A percentile compares a stretch with the other conserved stretches of the same genome.
Evolutionary conservation across 2,329 filamentous ascomycete species (phyloP).

Genomic region (Colletotrichum sp.): DNA sequence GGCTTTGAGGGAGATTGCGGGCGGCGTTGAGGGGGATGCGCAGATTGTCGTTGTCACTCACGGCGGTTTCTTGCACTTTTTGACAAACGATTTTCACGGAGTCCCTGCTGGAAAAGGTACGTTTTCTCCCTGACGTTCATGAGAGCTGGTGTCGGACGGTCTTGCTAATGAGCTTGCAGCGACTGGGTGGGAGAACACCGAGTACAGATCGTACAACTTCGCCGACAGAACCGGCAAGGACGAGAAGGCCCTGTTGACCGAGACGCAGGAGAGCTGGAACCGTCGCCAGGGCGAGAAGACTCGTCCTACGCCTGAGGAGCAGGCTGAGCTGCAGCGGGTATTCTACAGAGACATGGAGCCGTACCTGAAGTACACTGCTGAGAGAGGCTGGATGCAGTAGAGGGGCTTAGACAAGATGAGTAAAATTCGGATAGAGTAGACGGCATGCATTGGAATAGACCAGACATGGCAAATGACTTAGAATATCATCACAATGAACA

Average conservation of each 20-base stretch:
- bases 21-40: conserved; percentile 49
- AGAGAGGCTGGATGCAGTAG: conserved; percentile 19
- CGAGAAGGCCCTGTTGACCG: conserved; percentile 48
- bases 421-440: not conserved
- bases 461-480: not conserved
- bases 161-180: conserved; percentile 44
- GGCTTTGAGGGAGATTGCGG: conserved; percentile 57
- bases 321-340: conserved; percentile 45
- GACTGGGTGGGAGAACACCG: conserved; percentile 77
- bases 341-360: conserved; percentile 39
- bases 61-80: conserved; percentile 82
- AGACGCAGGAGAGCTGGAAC: conserved; percentile 54
- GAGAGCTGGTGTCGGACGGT: not conserved
- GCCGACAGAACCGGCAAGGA: conserved; percentile 55
- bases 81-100: conserved; percentile 82
- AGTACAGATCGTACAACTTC: conserved; percentile 73
- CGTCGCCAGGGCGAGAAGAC: conserved; percentile 45
- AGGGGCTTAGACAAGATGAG: not conserved
- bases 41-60: conserved; percentile 82
- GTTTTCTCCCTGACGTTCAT: conserved; percentile 11
- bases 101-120: conserved; percentile 47
- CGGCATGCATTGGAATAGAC: not conserved
- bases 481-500: not conserved
- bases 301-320: conserved; percentile 50
- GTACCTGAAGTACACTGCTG: conserved; percentile 37